Evolutionary conservation across 2,329 filamentous ascomycete species (phyloP).

Genomic region (Aspergillus persii): DNA sequence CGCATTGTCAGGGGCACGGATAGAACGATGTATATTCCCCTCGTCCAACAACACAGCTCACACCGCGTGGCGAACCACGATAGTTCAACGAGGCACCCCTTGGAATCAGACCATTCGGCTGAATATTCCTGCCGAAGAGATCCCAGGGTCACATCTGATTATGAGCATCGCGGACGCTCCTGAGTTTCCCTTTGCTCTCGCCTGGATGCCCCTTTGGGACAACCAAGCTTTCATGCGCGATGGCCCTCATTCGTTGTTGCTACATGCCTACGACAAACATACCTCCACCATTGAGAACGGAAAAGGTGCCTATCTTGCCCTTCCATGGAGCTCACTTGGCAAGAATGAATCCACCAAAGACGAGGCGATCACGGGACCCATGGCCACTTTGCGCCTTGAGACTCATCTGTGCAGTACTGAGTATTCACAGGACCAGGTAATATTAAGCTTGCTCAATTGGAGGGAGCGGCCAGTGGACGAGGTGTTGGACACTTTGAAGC

Average conservation of each 20-base stretch:
- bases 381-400: slow-evolving; percentile 74
- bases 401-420: slow-evolving; percentile 92
- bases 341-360: slow-evolving; percentile 69
- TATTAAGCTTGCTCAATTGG: slow-evolving; percentile 84
- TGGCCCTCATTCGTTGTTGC: slow-evolving; percentile 72
- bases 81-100: slow-evolving; percentile 71
- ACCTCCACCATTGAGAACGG: slow-evolving; percentile 71
- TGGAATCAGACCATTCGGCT: slow-evolving; percentile 91
- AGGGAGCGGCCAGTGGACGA: slow-evolving; percentile 70
- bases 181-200: slow-evolving; percentile 83
- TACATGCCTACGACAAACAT: slow-evolving; percentile 90
- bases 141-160: slow-evolving; percentile 78
- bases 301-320: slow-evolving; percentile 79
- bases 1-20: slow-evolving; percentile 70
- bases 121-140: slow-evolving; percentile 73
- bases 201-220: slow-evolving; percentile 92
- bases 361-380: slow-evolving; percentile 69
- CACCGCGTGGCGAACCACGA: slow-evolving; percentile 85
- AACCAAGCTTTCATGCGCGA: slow-evolving; percentile 86
- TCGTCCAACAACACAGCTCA: slow-evolving; percentile 76
- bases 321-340: slow-evolving; percentile 73
- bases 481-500: slow-evolving; percentile 70
- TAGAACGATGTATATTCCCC: slow-evolving; percentile 83
- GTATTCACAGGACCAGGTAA: slow-evolving; percentile 86
- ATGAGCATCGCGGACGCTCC: slow-evolving; percentile 87